phyloP scores from a whole-genome alignment of 208 protist species.

The Lotmaria passim region DNA sequence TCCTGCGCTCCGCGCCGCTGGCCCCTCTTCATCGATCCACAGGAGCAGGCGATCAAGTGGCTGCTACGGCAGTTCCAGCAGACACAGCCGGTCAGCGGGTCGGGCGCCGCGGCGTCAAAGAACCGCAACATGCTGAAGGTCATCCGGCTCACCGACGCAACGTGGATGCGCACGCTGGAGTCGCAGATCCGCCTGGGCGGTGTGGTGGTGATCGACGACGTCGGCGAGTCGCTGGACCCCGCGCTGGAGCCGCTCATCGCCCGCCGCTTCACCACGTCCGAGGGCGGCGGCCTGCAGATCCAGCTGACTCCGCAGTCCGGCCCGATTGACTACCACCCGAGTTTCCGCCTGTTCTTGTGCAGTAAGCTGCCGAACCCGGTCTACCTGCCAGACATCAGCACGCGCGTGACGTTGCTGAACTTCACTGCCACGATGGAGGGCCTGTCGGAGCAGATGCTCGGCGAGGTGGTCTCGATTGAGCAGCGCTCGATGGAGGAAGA shows the following conservation, averaged over 20 bases:
- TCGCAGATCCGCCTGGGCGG: conserved; percentile 93
- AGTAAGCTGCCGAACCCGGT: conserved; percentile 96
- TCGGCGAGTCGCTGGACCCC: conserved; percentile 95
- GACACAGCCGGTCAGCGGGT: conserved; percentile 24
- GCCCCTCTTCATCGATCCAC: conserved; percentile 96
- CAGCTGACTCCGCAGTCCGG: conserved; percentile 88
- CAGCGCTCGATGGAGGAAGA: conserved; percentile 93
- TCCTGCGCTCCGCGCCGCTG: conserved; percentile 85
- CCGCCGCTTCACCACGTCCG: conserved; percentile 81
- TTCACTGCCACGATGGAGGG: conserved; percentile 97
- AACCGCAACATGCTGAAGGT: conserved; percentile 69
- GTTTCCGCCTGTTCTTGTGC: conserved; percentile 95
- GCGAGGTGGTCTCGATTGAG: conserved; percentile 94
- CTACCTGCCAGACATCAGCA: conserved; percentile 96
- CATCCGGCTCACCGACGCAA: conserved; percentile 90
- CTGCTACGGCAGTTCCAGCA: conserved; percentile 83
- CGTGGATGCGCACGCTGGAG: conserved; percentile 92
- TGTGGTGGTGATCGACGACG: conserved; percentile 94
- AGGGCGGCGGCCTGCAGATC: conserved; percentile 81
- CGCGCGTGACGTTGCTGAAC: conserved; percentile 96
- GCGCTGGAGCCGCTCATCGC: conserved; percentile 94
- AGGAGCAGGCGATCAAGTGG: conserved; percentile 96
- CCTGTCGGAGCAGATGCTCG: conserved; percentile 96
- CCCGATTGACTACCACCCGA: conserved; percentile 91
- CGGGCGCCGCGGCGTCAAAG: conserved; percentile 29